phyloP scores from a whole-genome alignment of 495 filamentous ascomycete species.

The Aspergillus ostianus region DNA sequence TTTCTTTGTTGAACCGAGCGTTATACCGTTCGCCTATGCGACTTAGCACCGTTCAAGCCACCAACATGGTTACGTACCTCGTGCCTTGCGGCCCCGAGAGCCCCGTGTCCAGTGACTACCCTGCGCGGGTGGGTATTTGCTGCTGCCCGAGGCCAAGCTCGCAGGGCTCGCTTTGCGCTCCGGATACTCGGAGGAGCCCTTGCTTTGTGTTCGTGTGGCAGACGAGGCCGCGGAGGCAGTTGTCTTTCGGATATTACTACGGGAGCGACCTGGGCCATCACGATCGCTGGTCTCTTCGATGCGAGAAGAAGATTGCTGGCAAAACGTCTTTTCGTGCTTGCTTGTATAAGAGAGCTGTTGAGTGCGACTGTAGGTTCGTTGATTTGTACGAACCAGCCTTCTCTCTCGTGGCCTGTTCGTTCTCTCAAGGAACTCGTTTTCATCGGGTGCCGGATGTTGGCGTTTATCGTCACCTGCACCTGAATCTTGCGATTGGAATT shows the following conservation, averaged over 20 bases:
- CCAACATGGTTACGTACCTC: conserved; percentile 20
- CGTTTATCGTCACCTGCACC: background rate
- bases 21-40: conserved; percentile 34
- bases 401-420: background rate
- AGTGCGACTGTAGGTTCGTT: conserved; percentile 24
- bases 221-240: conserved; percentile 1
- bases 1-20: conserved; percentile 29
- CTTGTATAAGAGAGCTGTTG: conserved; percentile 4
- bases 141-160: conserved; percentile 20
- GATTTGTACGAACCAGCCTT: conserved; percentile 10
- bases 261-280: background rate
- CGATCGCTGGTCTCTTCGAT: background rate
- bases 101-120: conserved; percentile 11
- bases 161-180: conserved; percentile 23
- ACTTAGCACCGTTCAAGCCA: conserved; percentile 7
- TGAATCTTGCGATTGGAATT: conserved; percentile 21
- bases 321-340: background rate
- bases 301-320: background rate
- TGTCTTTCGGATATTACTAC: conserved; percentile 12
- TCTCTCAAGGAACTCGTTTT: background rate
- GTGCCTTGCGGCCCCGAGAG: conserved; percentile 22
- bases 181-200: conserved; percentile 11
- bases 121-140: conserved; percentile 14
- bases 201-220: conserved; percentile 5
- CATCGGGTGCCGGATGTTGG: conserved; percentile 5